These are phyloP conservation scores for Suhomyces prunicola DNA, from an alignment of 805 yeast genomes.

Conservation along the genomic window DNA sequence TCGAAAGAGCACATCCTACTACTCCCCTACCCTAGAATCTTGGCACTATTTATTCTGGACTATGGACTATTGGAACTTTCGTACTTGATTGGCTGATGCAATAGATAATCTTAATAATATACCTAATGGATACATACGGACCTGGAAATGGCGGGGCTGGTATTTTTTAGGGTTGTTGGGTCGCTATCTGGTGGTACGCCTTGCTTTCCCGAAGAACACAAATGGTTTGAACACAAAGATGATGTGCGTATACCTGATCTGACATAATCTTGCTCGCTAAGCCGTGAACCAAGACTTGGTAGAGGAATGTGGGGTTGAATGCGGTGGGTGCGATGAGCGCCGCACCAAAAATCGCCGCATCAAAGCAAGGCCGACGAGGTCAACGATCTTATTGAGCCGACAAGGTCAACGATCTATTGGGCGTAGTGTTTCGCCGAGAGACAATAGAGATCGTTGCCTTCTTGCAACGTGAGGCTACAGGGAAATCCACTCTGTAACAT, in stretches of 20 bases:
- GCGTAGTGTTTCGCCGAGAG: neutral
- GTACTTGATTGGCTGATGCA: neutral
- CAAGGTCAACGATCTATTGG: neutral
- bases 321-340: neutral
- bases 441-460: neutral
- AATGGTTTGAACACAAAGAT: too few relatives aligned
- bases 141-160: neutral
- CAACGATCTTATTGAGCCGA: too few relatives aligned
- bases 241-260: neutral
- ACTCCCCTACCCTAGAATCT: neutral
- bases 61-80: neutral
- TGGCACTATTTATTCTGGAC: neutral
- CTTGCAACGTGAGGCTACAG: neutral
- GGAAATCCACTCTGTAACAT: neutral
- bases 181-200: neutral
- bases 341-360: neutral
- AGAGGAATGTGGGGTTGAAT: neutral
- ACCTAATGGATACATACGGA: too few relatives aligned
- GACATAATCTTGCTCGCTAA: neutral
- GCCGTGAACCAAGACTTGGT: neutral
- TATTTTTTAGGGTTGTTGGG: neutral
- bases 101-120: too few relatives aligned
- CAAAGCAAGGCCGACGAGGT: neutral
- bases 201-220: neutral
- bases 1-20: neutral